These are phyloP conservation scores for Cenchrus purpureus DNA, from an alignment of 176 grass and related monocot genomes.

Conservation along the genomic window DNA sequence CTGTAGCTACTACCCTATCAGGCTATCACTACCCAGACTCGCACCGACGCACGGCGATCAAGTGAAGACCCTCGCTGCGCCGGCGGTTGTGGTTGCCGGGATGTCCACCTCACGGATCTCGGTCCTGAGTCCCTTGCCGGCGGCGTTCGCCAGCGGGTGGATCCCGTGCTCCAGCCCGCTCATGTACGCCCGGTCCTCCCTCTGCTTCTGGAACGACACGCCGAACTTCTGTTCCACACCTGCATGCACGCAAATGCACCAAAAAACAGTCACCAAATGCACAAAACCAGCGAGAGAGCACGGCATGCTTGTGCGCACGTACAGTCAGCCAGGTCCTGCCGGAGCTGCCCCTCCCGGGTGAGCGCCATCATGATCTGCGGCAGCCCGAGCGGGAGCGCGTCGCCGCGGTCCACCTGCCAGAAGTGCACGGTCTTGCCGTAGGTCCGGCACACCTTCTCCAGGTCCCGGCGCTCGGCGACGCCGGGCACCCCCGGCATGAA, in stretches of 20 bases:
- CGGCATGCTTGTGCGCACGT: background rate
- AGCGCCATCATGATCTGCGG: conserved; percentile 92
- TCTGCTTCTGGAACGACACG: conserved; percentile 76
- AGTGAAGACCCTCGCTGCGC: conserved; percentile 34
- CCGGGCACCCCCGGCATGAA: conserved; percentile 77
- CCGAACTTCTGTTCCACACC: conserved; percentile 69
- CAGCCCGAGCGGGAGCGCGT: conserved; percentile 67
- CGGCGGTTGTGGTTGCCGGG: conserved; percentile 1
- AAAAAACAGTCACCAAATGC: background rate
- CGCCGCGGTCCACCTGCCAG: conserved; percentile 91
- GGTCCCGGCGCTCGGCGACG: conserved; percentile 56
- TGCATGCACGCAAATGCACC: conserved; percentile 42
- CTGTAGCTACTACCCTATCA: too few relatives aligned
- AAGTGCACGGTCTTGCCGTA: conserved; percentile 90
- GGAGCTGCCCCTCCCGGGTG: conserved; percentile 71
- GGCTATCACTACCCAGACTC: background rate
- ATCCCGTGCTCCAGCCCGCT: conserved; percentile 73
- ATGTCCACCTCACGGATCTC: conserved; percentile 61
- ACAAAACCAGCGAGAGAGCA: background rate
- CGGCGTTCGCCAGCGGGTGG: conserved; percentile 84
- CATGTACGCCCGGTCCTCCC: conserved; percentile 74
- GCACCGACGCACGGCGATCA: background rate
- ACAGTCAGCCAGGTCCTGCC: conserved; percentile 55
- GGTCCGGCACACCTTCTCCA: conserved; percentile 61
- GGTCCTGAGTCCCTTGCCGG: conserved; percentile 68